Evolutionary conservation across 1,139 yeast species (phyloP).

Genomic region (Eremothecium cymbalariae): DNA sequence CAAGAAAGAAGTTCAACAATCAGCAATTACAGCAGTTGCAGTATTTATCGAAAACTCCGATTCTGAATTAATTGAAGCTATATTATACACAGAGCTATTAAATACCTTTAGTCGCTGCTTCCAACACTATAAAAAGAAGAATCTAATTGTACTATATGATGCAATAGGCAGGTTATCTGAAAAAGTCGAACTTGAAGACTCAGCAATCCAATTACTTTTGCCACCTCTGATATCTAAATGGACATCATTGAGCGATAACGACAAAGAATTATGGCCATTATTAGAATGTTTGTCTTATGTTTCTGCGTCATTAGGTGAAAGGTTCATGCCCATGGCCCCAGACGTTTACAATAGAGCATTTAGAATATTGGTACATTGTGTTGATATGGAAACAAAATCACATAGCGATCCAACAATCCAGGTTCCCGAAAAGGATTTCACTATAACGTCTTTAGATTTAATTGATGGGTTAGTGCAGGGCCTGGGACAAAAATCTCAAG

Average conservation of each 20-base stretch:
- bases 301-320: constrained; percentile 77
- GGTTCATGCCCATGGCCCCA: constrained; percentile 82
- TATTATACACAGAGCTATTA: constrained; percentile 55
- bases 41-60: constrained; percentile 76
- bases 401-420: constrained; percentile 61
- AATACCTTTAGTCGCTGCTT: constrained; percentile 69
- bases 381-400: constrained; percentile 58
- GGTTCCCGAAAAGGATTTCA: constrained; percentile 83
- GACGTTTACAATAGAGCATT: constrained; percentile 80
- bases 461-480: constrained; percentile 93
- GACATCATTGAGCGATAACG: constrained; percentile 66
- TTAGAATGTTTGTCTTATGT: constrained; percentile 88
- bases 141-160: constrained; percentile 74
- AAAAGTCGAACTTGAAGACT: constrained; percentile 48
- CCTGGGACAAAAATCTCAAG: constrained; percentile 54
- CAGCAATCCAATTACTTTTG: constrained; percentile 53
- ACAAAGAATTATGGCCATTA: constrained; percentile 81
- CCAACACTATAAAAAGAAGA: constrained; percentile 68
- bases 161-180: constrained; percentile 90
- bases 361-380: constrained; percentile 57
- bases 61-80: constrained; percentile 44
- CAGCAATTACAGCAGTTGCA: constrained; percentile 84
- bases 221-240: constrained; percentile 81
- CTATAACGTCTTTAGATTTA: constrained; percentile 81
- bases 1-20: constrained; percentile 88